Base-by-base conservation (phyloP, 2,329 filamentous ascomycete genomes). In the Fusarium sp. region DNA sequence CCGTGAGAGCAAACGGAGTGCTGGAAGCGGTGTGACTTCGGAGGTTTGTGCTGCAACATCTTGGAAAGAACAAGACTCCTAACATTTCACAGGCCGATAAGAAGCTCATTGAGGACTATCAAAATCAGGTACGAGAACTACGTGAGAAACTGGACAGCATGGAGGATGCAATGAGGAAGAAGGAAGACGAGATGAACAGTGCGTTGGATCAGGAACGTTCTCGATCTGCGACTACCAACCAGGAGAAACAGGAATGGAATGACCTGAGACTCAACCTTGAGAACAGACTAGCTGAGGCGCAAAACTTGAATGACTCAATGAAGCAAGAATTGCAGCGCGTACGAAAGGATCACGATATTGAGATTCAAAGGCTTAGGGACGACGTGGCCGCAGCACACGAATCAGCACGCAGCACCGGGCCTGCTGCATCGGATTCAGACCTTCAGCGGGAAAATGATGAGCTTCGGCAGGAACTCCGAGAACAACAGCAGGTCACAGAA, bases 401-500 rank as follows among this genome's bases (percentile, higher is more conserved):
- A 54, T 78, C 44, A 28, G 54, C 60, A 53, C 70, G 73, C 36
- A 72, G 65, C 28, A 58, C 72, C 31, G 72, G 71, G 26, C 76
- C 75, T 26, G 81, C 74, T 35, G 78, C 75, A 9, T 83, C 79
- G 41, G 86, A 91, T 75, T 77, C 84, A 5, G 90, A 92, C 53
- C 83, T 92, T 66, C 87, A 90, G 77, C 86, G 85, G 50, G 91
- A 94, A 77, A 93, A 98, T 76, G 87, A 91, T 63, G 89, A 90
- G 47, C 83, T 95, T 28, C 90, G 92, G 71, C 81, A 82, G 39
- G 88, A 92, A 35, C 83, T 95, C 28, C 84, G 86, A 58, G 88
- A 95, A 71, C 95, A 98, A 80, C 91, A 94, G 74, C 88, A 92
- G 64, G 89, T 96, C 5, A 97, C 95, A 0, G 92, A 97, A 69